Evolutionary conservation across 1,284 basidiomycete genomes (phyloP), one percentile per base, ranked within the genome.

Genomic region (Amylostereum chailletii): DNA sequence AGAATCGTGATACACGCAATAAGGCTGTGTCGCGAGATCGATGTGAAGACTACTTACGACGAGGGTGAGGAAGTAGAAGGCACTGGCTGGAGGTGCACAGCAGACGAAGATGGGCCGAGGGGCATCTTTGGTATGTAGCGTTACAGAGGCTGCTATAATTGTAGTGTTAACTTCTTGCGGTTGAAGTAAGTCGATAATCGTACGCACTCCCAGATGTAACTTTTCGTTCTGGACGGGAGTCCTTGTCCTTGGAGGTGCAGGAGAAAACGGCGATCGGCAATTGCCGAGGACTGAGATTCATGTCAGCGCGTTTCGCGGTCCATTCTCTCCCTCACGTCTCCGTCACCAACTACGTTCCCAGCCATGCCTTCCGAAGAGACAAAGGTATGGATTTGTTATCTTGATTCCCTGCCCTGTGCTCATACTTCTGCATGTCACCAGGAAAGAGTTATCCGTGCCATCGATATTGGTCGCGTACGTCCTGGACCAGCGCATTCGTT

Each of bases 291-390:
- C 19, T 19, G 19, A 19, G 19, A 37, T 8, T 8, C 7, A 37
- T n/a, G 36, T n/a, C 36, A 7, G 8, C 8, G 36, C 36, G 36
- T 37, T 37, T 37, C 8, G 8, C 36, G 36, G 36, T n/a, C 36
- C 53, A 41, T 49, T 47, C 53, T 37, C 52, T 38, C 46, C 49
- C 34, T 43, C 49, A 39, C 44, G 50, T 56, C 57, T 51, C 51
- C 57, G 51, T 57, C 62, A 52, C 55, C 58, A 55, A 57, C 55
- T 57, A 59, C 55, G 46, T 51, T 46, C 45, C 49, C 67, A 62
- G 71, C 57, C 56, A 90, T 90, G 87, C 83, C 85, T 58, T 90
- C 87, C 46, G 87, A 90, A 72, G 87, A 90, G 63, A 87, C 85
- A 65, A 90, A 86, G 69, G 87, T 89, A 34, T n/a, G 74, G 58